These are phyloP conservation scores for Juncus effusus DNA, from an alignment of 176 grass and related monocot species.

Conservation along the genomic window DNA sequence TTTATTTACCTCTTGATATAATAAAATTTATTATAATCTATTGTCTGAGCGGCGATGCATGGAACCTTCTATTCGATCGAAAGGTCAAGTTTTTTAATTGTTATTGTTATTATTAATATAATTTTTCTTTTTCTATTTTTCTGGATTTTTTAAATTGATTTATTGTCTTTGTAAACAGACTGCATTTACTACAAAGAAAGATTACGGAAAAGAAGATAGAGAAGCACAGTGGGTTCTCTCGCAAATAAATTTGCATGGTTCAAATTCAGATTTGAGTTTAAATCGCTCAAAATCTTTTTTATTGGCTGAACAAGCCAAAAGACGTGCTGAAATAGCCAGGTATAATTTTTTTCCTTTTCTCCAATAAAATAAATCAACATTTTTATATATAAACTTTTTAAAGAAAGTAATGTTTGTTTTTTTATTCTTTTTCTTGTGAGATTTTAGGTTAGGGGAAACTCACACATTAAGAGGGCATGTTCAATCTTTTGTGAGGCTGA, in stretches of 20 bases:
- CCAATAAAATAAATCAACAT: background rate
- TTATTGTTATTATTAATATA: background rate
- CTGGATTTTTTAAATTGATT: background rate
- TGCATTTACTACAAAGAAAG: conserved; percentile 60
- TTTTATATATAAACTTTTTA: background rate
- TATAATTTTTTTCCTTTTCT: conserved; percentile 22
- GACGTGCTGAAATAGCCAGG: conserved; percentile 77
- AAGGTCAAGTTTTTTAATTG: conserved; percentile 34
- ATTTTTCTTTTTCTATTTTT: background rate
- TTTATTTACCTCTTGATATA: conserved; percentile 66
- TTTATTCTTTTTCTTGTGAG: background rate
- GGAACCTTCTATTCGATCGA: conserved; percentile 55
- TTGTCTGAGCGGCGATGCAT: conserved; percentile 57
- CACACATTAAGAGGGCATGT: conserved; percentile 40
- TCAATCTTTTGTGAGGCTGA: conserved; percentile 55
- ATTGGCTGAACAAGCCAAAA: conserved; percentile 52
- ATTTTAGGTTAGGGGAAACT: conserved; percentile 50
- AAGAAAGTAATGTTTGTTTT: background rate
- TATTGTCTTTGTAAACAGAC: conserved; percentile 32
- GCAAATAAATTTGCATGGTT: conserved; percentile 29
- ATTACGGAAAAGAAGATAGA: conserved; percentile 56
- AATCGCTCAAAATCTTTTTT: conserved; percentile 35
- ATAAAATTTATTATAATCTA: conserved; percentile 67
- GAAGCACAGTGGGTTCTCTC: conserved; percentile 38
- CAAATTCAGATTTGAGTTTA: conserved; percentile 37